Percentiles rank a stretch among this genome's conserved stretches.
Evolutionary conservation across 164 flowering plant genomes (phyloP).

Genomic region (Magnolia officinalis): DNA sequence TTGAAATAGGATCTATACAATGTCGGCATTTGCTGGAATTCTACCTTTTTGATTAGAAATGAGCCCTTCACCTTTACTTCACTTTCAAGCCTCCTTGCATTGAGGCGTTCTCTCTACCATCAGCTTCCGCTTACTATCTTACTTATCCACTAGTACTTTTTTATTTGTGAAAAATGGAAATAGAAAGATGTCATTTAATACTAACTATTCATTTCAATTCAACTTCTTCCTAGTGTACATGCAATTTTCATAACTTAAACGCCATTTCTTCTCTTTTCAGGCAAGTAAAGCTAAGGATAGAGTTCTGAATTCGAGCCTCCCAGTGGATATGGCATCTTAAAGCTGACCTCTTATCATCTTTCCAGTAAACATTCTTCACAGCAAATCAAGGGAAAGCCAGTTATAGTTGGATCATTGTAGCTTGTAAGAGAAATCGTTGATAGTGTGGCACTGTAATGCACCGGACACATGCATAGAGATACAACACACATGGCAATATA

Average conservation of each 20-base stretch:
- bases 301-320: constrained; percentile 6
- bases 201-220: neutral
- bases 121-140: no score
- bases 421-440: neutral
- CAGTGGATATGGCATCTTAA: neutral
- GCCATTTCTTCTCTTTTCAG: neutral
- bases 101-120: no score
- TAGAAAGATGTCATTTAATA: no score
- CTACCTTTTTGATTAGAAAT: no score
- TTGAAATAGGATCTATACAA: no score
- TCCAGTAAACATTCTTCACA: neutral
- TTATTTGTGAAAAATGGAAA: no score
- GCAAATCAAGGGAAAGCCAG: neutral
- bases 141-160: no score
- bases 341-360: neutral
- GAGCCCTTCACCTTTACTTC: no score
- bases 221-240: neutral
- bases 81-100: no score
- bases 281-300: constrained; percentile 16
- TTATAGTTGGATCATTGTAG: neutral
- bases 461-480: neutral
- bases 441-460: neutral
- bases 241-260: neutral
- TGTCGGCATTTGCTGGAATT: no score
- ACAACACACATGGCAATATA: neutral